phyloP scores from a whole-genome alignment of 139 green algal species.

The Volvox africanus region DNA sequence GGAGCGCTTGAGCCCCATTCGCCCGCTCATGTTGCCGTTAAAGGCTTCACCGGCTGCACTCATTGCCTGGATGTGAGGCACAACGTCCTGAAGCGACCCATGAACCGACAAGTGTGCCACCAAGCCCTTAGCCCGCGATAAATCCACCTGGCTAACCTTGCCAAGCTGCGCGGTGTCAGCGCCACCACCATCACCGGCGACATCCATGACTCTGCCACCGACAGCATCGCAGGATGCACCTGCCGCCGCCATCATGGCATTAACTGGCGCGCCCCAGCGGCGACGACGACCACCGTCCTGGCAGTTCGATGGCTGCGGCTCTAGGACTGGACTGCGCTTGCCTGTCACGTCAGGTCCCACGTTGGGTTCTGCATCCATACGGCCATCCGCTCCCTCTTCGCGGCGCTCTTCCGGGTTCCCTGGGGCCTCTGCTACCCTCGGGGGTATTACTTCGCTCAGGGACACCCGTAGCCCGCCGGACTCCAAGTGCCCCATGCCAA shows the following conservation, averaged over 20 bases:
- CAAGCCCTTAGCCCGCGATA: background rate
- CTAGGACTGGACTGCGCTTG: too few relatives aligned
- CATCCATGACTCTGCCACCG: background rate
- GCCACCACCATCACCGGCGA: background rate
- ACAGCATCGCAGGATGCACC: background rate
- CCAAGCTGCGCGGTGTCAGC: background rate
- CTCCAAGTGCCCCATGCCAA: background rate
- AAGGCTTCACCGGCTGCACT: background rate
- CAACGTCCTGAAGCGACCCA: constrained; percentile 8
- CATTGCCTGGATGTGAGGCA: background rate
- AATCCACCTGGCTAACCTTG: constrained; percentile 1
- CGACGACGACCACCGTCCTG: background rate
- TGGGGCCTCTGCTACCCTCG: background rate
- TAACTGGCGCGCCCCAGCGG: constrained; percentile 13
- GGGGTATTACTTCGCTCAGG: background rate
- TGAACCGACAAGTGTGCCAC: constrained; percentile 22
- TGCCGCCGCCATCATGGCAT: background rate
- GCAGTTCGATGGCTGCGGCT: background rate
- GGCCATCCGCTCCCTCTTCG: background rate
- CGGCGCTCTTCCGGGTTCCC: background rate
- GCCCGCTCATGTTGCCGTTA: background rate
- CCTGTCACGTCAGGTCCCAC: too few relatives aligned
- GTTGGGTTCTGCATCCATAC: background rate
- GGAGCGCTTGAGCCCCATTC: background rate
- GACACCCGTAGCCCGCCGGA: constrained; percentile 31